Percentiles rank a stretch among this genome's conserved stretches.
phyloP scores from a whole-genome alignment of 257 asterid genomes.

The Solanum piurae region DNA sequence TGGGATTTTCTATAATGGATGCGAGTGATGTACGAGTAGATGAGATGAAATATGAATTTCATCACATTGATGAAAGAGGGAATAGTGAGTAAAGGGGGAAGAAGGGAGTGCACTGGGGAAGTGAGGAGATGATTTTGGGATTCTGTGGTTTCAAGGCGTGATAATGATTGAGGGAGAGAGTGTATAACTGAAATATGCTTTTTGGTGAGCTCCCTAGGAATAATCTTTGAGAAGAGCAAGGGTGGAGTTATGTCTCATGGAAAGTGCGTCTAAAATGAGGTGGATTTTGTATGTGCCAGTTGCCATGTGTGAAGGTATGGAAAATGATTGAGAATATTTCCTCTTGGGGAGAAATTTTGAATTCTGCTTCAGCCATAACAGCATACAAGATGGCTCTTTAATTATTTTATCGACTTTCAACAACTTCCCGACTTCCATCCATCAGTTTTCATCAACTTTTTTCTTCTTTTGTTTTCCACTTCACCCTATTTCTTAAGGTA shows the following conservation, averaged over 20 bases:
- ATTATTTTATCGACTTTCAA: background rate
- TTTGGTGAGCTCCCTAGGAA: background rate
- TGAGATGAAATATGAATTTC: background rate
- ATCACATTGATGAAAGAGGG: background rate
- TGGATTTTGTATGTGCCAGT: background rate
- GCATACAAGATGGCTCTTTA: background rate
- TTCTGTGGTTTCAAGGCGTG: background rate
- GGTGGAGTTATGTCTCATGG: background rate
- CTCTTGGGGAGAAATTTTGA: background rate
- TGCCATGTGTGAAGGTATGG: background rate
- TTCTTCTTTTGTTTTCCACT: background rate
- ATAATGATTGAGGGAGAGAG: background rate
- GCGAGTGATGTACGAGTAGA: background rate
- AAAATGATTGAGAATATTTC: background rate
- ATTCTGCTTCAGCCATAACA: background rate
- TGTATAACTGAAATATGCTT: background rate
- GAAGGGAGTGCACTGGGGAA: background rate
- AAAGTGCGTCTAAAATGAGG: background rate
- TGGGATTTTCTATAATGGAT: background rate
- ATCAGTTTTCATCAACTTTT: background rate
- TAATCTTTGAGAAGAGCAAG: background rate
- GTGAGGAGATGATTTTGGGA: background rate
- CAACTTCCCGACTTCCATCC: background rate
- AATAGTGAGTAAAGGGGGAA: background rate
- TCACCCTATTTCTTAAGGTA: background rate